Evolutionary conservation across 768 basidiomycete genomes (phyloP), one percentile per base, ranked within the genome.

Genomic region (Russula compacta): DNA sequence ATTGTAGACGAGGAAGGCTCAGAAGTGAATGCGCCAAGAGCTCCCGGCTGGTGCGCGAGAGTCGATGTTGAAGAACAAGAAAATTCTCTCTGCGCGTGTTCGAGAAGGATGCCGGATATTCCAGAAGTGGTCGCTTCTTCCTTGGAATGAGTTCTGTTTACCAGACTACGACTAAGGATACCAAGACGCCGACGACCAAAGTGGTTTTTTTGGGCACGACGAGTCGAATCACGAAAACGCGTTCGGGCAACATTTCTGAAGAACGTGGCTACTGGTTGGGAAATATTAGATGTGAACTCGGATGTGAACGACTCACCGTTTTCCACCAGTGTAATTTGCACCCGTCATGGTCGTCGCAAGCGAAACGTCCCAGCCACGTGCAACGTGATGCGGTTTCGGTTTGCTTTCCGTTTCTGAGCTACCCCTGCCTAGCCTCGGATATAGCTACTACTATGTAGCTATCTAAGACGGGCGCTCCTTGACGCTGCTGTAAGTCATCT

Each of bases 281-380:
- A 24, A 7, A 8, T 32, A 14, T 24, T 24, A n/a, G 21, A 56
- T 11, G 17, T 29, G 24, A 3, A 29, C 24, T 3, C 9, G 17
- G 35, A 24, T 32, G 5, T 4, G 36, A n/a, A 7, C 6, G 17
- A 40, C 61, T 53, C 35, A 58, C 64, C 64, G 54, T 49, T 64
- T 65, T 47, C 64, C 64, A 4, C 64, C 64, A 4, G 61, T 65
- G 53, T 65, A 65, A 43, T 65, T 65, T 54, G 64, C 64, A 11
- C 64, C 64, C 1, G 64, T 53, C 64, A 65, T 65, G 33, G 36
- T 46, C 8, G 33, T 33, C n/a, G 47, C 14, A 5, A 9, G 7
- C 9, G 51, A 36, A 4, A 3, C 21, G 21, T 39, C 24, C 6
- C 3, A 8, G 50, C 17, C 35, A 38, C 50, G 50, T 38, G 50